Conservation (phyloP, 2,329 filamentous ascomycete genomes). For the Aspergillus bombycis region DNA sequence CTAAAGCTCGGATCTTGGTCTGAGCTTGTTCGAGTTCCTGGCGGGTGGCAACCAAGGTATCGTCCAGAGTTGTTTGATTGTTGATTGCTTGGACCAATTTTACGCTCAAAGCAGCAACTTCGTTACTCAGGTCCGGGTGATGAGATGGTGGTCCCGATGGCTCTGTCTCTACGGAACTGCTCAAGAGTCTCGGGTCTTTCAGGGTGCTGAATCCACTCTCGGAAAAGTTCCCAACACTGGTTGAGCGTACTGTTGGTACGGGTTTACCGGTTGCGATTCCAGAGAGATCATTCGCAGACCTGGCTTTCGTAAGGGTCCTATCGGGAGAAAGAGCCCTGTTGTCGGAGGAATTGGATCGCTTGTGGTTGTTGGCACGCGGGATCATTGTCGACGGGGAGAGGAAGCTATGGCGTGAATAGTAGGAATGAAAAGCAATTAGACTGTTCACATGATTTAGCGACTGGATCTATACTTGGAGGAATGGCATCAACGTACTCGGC, state of each 20-base stretch:
- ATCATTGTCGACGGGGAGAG: constrained; percentile 43
- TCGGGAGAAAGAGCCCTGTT: constrained; percentile 39
- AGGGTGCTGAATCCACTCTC: constrained; percentile 51
- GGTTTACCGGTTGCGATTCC: constrained; percentile 36
- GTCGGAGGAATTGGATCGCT: constrained; percentile 42
- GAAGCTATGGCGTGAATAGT: constrained; percentile 38
- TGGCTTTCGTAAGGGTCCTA: constrained; percentile 46
- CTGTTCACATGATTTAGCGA: constrained; percentile 28
- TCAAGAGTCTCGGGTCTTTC: constrained; percentile 46
- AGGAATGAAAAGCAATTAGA: constrained; percentile 44
- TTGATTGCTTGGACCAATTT: constrained; percentile 98
- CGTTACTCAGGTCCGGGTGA: constrained; percentile 67
- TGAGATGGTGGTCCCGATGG: constrained; percentile 40
- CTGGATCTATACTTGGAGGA: neutral
- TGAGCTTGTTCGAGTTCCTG: constrained; percentile 78
- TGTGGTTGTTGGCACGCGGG: constrained; percentile 38
- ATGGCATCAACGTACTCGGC: constrained; percentile 40
- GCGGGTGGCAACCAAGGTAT: constrained; percentile 78
- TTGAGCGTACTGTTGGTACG: constrained; percentile 25
- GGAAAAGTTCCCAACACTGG: constrained; percentile 35
- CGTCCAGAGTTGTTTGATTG: constrained; percentile 88
- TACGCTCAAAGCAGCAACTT: constrained; percentile 87
- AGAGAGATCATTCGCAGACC: constrained; percentile 47
- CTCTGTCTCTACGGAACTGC: constrained; percentile 39
- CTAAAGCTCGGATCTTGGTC: constrained; percentile 68